A percentile compares a stretch with the other conserved stretches of the same genome.
These are phyloP conservation scores for Lactarius evosmus DNA, from an alignment of 768 basidiomycete genomes.

Conservation along the genomic window DNA sequence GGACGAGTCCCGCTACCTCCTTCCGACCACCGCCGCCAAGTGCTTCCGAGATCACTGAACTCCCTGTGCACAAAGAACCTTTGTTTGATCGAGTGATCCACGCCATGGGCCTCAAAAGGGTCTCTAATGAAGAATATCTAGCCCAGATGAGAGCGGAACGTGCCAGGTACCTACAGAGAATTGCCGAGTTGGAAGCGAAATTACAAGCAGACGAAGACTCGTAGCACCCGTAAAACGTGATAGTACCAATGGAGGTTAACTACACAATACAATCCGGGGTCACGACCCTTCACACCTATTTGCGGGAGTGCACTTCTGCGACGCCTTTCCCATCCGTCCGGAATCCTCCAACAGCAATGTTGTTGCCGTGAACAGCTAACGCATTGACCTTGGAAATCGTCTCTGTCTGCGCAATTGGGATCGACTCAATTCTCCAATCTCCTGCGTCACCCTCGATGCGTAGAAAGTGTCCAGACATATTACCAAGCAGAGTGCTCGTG, in stretches of 20 bases:
- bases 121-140: conserved; percentile 76
- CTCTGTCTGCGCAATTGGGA: conserved; percentile 46
- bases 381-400: conserved; percentile 63
- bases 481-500: conserved; percentile 61
- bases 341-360: conserved; percentile 62
- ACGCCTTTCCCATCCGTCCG: conserved; percentile 53
- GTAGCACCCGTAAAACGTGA: conserved; percentile 27
- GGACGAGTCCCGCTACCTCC: conserved; percentile 27
- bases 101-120: conserved; percentile 48
- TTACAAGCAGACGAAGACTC: conserved; percentile 38
- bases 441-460: conserved; percentile 39
- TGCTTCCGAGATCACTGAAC: background rate
- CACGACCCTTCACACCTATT: background rate
- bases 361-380: conserved; percentile 46
- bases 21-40: background rate
- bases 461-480: conserved; percentile 49
- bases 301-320: conserved; percentile 34
- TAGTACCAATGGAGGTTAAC: background rate
- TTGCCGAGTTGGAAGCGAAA: conserved; percentile 51
- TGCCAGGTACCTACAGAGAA: conserved; percentile 51
- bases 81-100: conserved; percentile 42
- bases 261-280: background rate
- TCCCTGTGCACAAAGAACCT: conserved; percentile 27
- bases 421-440: conserved; percentile 41
- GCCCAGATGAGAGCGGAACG: conserved; percentile 54